A percentile compares a stretch with the other conserved stretches of the same genome.
These are phyloP conservation scores for Trifolium subterraneum DNA, from an alignment of 306 rosid genomes.

Conservation along the genomic window DNA sequence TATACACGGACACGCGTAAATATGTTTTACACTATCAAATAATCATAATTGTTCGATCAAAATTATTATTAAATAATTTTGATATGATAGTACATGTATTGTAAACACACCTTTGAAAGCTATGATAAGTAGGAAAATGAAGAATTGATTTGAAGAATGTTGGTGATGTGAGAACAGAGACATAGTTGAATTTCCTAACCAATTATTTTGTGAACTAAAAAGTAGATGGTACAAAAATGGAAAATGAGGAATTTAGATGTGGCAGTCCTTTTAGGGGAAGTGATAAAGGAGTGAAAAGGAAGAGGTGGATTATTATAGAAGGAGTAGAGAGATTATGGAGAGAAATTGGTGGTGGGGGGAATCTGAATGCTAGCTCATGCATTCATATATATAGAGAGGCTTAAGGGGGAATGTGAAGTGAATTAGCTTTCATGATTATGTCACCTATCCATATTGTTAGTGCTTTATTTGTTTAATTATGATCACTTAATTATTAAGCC, in stretches of 20 bases:
- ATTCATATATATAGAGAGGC: slow-evolving; percentile 33
- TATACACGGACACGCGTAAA: not conserved
- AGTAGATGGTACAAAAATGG: not conserved
- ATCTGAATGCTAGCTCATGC: slow-evolving; percentile 39
- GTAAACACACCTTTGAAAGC: slow-evolving; percentile 52
- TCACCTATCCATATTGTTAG: slow-evolving; percentile 1
- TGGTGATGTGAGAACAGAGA: slow-evolving; percentile 29
- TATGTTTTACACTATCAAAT: not conserved
- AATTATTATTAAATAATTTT: not conserved
- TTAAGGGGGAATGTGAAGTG: not conserved
- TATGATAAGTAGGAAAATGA: slow-evolving; percentile 47
- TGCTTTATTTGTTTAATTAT: not conserved
- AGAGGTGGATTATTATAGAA: not conserved
- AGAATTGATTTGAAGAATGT: slow-evolving; percentile 35
- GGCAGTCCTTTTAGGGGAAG: not conserved
- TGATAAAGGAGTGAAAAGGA: not conserved
- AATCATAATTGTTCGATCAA: no score
- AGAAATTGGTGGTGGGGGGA: slow-evolving; percentile 45
- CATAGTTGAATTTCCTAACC: slow-evolving; percentile 39
- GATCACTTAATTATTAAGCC: no score
- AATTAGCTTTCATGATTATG: not conserved
- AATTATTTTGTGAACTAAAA: not conserved
- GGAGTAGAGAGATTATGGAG: not conserved
- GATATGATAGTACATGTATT: not conserved
- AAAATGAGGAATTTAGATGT: not conserved